Base-by-base conservation (phyloP, 1,284 basidiomycete genomes). In the Trichosporon inkin region DNA sequence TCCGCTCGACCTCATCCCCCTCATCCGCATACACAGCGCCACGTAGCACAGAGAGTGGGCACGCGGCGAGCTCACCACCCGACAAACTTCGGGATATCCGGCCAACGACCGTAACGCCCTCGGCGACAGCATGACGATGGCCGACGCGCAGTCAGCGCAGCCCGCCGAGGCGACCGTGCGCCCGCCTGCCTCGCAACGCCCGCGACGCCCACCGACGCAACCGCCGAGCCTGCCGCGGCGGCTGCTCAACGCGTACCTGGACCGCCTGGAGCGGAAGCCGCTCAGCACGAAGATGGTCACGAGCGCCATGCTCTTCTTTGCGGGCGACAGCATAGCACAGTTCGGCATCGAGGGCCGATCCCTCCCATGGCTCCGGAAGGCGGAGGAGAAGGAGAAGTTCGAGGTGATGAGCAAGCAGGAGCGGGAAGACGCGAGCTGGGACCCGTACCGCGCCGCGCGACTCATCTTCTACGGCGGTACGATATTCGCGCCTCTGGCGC, bases 221-320 rank as follows among this genome's bases (percentile, higher is more conserved):
- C 38, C 13, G 38, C 38, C 3, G 8, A 28, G 22, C 22, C 44
- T 49, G 22, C 44, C 44, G 14, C 44, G 44, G 13, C 44, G 44
- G 16, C 44, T 49, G 6, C 44, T 49, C 14, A 14, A 28, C 14
- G 37, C 35, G 10, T 64, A 64, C 53, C 52, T 60, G 10, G 47
- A 47, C 19, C 37, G 34, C 14, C 57, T 64, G 13, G 19, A 32
- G 20, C 16, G 11, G 6, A 51, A 57, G 6, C 63, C 63, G 6
- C 53, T 64, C n/a, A 52, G 60, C 32, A 65, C 63, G 14, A 65
- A 65, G 58, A 65, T 65, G 63, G 37, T 62, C 19, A 65, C 62
- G 16, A 40, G 40, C 22, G 41, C 56, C 8, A 11, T 57, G 5
- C 53, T 63, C 19, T 63, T 63, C 39, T 39, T 56, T 19, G 24